Conservation (phyloP, 257 asterid species). For the Solanum ossicruentum region DNA sequence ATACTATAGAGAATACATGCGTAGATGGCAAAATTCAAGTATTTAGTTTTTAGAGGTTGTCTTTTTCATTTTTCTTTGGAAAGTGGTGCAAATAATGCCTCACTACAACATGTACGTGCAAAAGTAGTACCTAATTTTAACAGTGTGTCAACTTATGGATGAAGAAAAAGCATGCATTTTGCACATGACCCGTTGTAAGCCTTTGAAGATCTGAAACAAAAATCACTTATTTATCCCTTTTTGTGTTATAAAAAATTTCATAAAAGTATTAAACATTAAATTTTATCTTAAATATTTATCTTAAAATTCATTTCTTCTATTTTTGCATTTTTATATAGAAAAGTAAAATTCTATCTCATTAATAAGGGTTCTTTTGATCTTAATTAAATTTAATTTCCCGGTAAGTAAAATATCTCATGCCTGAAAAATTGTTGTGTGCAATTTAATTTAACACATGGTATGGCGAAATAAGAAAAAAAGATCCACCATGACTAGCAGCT, state of each 20-base stretch:
- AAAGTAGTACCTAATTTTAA: not conserved
- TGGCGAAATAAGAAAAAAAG: not conserved
- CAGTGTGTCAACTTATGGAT: not conserved
- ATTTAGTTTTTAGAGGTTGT: not conserved
- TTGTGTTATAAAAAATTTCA: not conserved
- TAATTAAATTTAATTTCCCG: not conserved
- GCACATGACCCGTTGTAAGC: not conserved
- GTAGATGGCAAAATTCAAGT: not conserved
- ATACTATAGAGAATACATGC: not conserved
- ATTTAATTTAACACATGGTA: not conserved
- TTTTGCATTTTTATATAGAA: not conserved
- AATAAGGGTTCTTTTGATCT: not conserved
- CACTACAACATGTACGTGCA: not conserved
- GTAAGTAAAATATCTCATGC: not conserved
- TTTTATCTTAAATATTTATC: not conserved
- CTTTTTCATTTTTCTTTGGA: not conserved
- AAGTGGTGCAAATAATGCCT: not conserved
- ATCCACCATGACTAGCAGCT: not conserved
- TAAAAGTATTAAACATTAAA: not conserved
- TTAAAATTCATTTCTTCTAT: not conserved
- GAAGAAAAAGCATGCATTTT: not conserved
- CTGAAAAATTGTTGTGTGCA: not conserved
- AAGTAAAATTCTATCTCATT: not conserved
- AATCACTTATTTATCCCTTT: not conserved
- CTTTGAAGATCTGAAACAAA: not conserved